phyloP scores from a whole-genome alignment of 139 green algal genomes.

The Auxenochlorella pyrenoidosa region DNA sequence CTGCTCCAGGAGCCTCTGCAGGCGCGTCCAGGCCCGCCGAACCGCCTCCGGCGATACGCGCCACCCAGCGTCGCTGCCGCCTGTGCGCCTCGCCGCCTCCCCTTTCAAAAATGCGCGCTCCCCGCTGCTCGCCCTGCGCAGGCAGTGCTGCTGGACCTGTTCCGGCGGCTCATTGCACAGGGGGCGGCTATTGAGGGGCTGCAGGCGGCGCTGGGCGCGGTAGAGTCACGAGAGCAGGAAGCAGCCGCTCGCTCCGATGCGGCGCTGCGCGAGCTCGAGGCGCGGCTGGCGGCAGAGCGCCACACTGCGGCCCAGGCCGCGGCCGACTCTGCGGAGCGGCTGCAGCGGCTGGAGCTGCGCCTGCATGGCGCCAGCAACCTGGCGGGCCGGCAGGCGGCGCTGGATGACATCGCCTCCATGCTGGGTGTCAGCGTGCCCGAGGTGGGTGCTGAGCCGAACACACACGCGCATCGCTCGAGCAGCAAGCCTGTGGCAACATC shows the following conservation, averaged over 20 bases:
- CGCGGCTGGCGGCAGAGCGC: not conserved
- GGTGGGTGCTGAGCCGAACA: not conserved
- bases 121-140: not conserved
- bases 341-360: not conserved
- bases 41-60: not conserved
- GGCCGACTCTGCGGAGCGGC: not conserved
- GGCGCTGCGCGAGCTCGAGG: not conserved
- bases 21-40: not conserved
- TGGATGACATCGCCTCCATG: conserved; percentile 23
- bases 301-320: not conserved
- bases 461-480: too few relatives aligned
- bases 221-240: not conserved
- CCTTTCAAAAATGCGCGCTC: not conserved
- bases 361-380: conserved; percentile 19
- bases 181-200: not conserved
- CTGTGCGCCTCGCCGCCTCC: not conserved
- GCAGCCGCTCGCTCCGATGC: not conserved
- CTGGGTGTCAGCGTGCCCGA: conserved; percentile 12
- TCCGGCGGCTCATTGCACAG: not conserved
- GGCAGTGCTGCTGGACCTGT: not conserved
- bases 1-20: not conserved
- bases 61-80: not conserved
- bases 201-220: not conserved
- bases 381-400: conserved; percentile 2
- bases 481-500: too few relatives aligned